Evolutionary conservation across 2,329 filamentous ascomycete species (phyloP).

Genomic region (Diaporthe sp.): DNA sequence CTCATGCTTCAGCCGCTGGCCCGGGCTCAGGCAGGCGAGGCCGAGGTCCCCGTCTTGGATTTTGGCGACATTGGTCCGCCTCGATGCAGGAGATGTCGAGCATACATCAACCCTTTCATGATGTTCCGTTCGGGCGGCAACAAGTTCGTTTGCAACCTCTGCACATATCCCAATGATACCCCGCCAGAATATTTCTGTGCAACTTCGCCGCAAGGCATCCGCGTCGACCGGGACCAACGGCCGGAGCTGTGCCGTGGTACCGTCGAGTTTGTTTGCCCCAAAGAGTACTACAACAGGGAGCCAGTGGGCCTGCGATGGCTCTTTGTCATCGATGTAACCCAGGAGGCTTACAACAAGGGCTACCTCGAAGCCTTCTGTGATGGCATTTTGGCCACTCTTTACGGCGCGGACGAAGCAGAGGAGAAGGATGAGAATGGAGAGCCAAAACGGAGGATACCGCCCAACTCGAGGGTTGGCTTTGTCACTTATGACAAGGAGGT

Average conservation of each 20-base stretch:
- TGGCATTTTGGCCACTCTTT: slow-evolving; percentile 86
- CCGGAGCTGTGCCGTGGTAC: slow-evolving; percentile 92
- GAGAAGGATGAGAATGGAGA: slow-evolving; percentile 63
- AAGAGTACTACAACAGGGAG: slow-evolving; percentile 98
- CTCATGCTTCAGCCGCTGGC: slow-evolving; percentile 91
- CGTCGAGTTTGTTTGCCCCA: slow-evolving; percentile 95
- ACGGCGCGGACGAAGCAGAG: slow-evolving; percentile 71
- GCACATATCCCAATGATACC: slow-evolving; percentile 96
- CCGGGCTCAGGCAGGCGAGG: slow-evolving; percentile 83
- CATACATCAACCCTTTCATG: slow-evolving; percentile 99
- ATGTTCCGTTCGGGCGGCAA: slow-evolving; percentile 93
- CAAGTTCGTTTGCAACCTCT: slow-evolving; percentile 98
- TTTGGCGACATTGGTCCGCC: slow-evolving; percentile 93
- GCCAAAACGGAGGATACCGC: slow-evolving; percentile 71
- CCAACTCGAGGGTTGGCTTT: slow-evolving; percentile 89
- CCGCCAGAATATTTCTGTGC: slow-evolving; percentile 92
- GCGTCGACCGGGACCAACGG: slow-evolving; percentile 87
- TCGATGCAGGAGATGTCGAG: slow-evolving; percentile 89
- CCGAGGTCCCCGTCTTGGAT: slow-evolving; percentile 89
- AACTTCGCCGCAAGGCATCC: slow-evolving; percentile 85
- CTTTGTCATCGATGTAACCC: slow-evolving; percentile 93
- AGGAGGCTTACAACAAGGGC: slow-evolving; percentile 90
- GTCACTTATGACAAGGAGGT: slow-evolving; percentile 97
- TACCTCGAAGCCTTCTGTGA: slow-evolving; percentile 92
- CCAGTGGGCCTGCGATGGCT: slow-evolving; percentile 89